Percentiles rank a stretch among this genome's conserved stretches.
phyloP scores from a whole-genome alignment of 2,329 filamentous ascomycete species.

The Colletotrichum lini region DNA sequence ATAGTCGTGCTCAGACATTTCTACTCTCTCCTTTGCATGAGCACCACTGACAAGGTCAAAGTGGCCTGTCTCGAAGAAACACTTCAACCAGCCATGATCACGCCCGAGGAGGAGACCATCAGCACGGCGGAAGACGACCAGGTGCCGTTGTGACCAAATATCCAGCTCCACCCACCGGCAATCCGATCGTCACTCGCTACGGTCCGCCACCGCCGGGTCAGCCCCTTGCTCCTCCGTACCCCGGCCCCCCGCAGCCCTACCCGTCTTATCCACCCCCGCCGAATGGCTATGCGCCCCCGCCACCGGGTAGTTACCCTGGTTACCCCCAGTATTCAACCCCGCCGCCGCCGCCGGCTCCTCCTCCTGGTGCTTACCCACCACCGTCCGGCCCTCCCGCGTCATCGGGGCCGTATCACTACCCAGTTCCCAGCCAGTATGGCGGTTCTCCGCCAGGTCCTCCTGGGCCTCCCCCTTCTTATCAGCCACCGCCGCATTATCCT shows the following conservation, averaged over 20 bases:
- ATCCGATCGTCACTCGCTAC: conserved; percentile 41
- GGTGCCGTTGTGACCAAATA: conserved; percentile 41
- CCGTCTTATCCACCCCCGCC: conserved; percentile 32
- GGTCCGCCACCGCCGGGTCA: conserved; percentile 39
- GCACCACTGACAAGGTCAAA: conserved; percentile 21
- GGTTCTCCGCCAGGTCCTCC: conserved; percentile 47
- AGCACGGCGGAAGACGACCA: conserved; percentile 28
- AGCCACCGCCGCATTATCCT: conserved; percentile 29
- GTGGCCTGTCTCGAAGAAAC: conserved; percentile 32
- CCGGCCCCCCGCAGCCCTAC: conserved; percentile 34
- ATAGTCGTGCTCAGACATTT: not conserved
- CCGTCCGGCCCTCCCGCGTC: conserved; percentile 26
- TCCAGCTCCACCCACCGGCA: conserved; percentile 34
- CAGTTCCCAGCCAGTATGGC: conserved; percentile 48
- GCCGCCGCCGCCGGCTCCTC: conserved; percentile 15
- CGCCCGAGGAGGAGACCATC: conserved; percentile 24
- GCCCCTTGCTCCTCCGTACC: conserved; percentile 38
- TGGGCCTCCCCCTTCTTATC: conserved; percentile 40
- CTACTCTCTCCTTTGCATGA: not conserved
- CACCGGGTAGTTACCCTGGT: conserved; percentile 25
- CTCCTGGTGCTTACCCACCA: conserved; percentile 27
- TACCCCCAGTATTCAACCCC: conserved; percentile 28
- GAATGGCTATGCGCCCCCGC: conserved; percentile 26
- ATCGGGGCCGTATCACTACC: conserved; percentile 34
- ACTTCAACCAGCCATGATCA: conserved; percentile 27